Evolutionary conservation across 176 grass and related monocot genomes (phyloP).

Genomic region (Hyparrhenia diplandra): DNA sequence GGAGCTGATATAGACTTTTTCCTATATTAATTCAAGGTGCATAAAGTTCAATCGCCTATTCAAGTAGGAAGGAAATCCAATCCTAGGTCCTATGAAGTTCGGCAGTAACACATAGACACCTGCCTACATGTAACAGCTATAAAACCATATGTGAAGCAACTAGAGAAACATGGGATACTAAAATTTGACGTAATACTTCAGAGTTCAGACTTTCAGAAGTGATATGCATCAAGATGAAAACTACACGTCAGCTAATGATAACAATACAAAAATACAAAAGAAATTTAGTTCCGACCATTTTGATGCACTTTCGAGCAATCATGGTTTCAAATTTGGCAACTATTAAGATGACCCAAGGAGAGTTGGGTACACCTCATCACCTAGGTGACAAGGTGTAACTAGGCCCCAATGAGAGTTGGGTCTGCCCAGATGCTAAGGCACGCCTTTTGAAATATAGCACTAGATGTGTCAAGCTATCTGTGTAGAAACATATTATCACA

Average conservation of each 20-base stretch:
- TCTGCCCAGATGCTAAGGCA: background rate
- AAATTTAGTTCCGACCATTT: background rate
- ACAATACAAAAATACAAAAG: background rate
- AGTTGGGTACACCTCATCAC: background rate
- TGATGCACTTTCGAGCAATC: conserved; percentile 13
- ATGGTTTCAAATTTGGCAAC: background rate
- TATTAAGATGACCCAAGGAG: background rate
- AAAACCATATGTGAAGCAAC: background rate
- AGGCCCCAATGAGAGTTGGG: background rate
- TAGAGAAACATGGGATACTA: background rate
- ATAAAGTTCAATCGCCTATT: background rate
- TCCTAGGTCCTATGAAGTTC: background rate
- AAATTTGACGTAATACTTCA: background rate
- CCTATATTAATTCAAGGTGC: background rate
- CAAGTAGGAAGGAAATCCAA: background rate
- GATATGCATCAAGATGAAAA: background rate
- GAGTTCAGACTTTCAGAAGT: background rate
- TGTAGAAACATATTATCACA: background rate
- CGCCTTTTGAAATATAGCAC: background rate
- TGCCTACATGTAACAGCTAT: background rate
- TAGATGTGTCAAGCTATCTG: background rate
- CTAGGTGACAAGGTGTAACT: background rate
- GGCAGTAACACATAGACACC: background rate
- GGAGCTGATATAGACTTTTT: no score
- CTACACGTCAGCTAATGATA: background rate